Evolutionary conservation across 2,329 filamentous ascomycete genomes (phyloP), one percentile per base, ranked within the genome.

Genomic region (Pseudocercospora macadamiae): DNA sequence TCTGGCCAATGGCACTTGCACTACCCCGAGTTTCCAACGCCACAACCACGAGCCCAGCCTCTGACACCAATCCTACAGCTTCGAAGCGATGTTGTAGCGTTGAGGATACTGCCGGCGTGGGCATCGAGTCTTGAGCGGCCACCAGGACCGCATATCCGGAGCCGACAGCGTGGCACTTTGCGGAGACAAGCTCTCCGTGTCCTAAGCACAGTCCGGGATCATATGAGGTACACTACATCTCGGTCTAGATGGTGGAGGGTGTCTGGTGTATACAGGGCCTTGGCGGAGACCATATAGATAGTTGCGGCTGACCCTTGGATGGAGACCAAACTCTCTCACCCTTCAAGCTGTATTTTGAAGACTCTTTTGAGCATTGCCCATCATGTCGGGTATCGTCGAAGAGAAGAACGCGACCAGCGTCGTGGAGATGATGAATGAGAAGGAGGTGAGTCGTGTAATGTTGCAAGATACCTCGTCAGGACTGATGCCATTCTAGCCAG

Each of bases 361-460:
- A 23, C 39, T 34, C 14, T 16, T 32, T 34, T n/a, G 39, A 51
- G 30, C 16, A 6, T 28, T 32, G 55, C 12, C 32, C 37, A 54
- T 25, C 16, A 58, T 58, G 55, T 48, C 55, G 39, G 49, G 28
- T 28, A 30, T 28, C 23, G 37, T 58, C 21, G 49, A 58, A 18
- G 55, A 51, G 47, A 51, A 58, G 55, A 48, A 58, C 42, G 30
- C 55, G 39, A 58, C 42, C 21, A 58, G 55, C 25, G 32, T 58
- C 4, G 44, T 58, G 19, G 55, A 58, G 51, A 54, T 49, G 10
- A 54, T 58, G 55, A 58, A 54, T 14, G 55, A 58, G 32, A 58
- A 58, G 49, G 55, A 58, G 55, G 55, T 58, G 18, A 58, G 55
- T 14, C 19, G 12, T 21, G n/a, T 12, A 16, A 21, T 16, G 9